A percentile compares a stretch with the other conserved stretches of the same genome.
These are phyloP conservation scores for Brassica hybrid DNA, from an alignment of 441 rosid genomes.

Conservation along the genomic window DNA sequence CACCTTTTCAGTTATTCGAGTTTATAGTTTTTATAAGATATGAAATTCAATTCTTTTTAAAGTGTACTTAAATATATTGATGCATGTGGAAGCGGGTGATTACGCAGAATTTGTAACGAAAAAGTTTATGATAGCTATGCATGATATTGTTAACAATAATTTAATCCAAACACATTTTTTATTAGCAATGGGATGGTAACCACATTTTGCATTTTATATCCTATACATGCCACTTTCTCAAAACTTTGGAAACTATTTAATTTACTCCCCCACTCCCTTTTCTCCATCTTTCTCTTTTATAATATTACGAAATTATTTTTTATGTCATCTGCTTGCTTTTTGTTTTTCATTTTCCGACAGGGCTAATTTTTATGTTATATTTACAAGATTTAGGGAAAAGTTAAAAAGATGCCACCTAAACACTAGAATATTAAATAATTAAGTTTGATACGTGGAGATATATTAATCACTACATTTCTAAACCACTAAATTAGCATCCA, in stretches of 20 bases:
- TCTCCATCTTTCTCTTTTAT: constrained; percentile 33
- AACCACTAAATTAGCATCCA: constrained; percentile 17
- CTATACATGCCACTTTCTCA: too few relatives aligned
- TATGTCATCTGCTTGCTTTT: constrained; percentile 40
- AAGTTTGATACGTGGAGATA: constrained; percentile 38
- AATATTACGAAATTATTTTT: constrained; percentile 20
- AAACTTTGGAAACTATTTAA: constrained; percentile 8
- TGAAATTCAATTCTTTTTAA: neutral
- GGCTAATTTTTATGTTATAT: constrained; percentile 23
- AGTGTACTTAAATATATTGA: constrained; percentile 7
- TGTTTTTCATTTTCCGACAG: constrained; percentile 46
- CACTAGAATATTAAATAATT: constrained; percentile 15
- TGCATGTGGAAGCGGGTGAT: constrained; percentile 7
- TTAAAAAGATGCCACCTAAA: constrained; percentile 37
- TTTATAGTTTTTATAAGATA: neutral
- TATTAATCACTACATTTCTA: constrained; percentile 12
- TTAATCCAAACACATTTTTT: constrained; percentile 5
- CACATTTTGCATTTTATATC: constrained; percentile 23
- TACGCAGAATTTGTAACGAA: constrained; percentile 7
- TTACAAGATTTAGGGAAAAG: constrained; percentile 32
- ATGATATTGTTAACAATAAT: constrained; percentile 14
- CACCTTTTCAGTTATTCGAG: constrained; percentile 6
- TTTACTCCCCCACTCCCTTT: constrained; percentile 10
- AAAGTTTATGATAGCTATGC: constrained; percentile 6
- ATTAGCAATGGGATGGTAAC: constrained; percentile 4